A percentile compares a stretch with the other conserved stretches of the same genome.
phyloP scores from a whole-genome alignment of 108 stramenopile species.

The Cyclotella baltica region DNA sequence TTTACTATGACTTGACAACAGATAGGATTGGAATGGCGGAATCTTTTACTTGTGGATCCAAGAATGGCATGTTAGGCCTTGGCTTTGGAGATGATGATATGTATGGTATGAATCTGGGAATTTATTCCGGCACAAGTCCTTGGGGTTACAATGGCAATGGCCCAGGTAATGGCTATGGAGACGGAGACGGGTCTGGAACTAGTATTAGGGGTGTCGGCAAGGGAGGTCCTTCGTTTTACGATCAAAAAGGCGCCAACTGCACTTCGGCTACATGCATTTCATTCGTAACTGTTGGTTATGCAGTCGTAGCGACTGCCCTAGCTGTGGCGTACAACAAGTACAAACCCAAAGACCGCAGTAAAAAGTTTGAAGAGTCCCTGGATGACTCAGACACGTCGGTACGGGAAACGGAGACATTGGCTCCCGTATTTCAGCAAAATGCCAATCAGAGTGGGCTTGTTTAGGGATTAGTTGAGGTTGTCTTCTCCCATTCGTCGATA shows the following conservation, averaged over 20 bases:
- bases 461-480: not conserved
- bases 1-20: conserved; percentile 72
- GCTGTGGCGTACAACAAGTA: conserved; percentile 50
- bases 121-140: not conserved
- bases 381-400: conserved; percentile 21
- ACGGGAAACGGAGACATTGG: conserved; percentile 35
- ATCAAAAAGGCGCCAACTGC: conserved; percentile 23
- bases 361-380: conserved; percentile 21
- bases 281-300: conserved; percentile 61
- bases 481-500: no score
- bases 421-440: conserved; percentile 33
- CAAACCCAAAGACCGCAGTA: conserved; percentile 39
- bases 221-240: no score
- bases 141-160: not conserved
- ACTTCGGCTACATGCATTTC: conserved; percentile 60
- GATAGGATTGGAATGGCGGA: conserved; percentile 79
- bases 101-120: conserved; percentile 28
- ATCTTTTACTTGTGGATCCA: conserved; percentile 43
- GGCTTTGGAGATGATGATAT: conserved; percentile 43
- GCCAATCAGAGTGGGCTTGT: conserved; percentile 4
- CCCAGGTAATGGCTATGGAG: not conserved
- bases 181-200: no score
- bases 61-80: conserved; percentile 21
- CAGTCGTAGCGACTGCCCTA: conserved; percentile 43
- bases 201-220: no score